phyloP scores from a whole-genome alignment of 75 land plant species.

The Pinus taeda region DNA sequence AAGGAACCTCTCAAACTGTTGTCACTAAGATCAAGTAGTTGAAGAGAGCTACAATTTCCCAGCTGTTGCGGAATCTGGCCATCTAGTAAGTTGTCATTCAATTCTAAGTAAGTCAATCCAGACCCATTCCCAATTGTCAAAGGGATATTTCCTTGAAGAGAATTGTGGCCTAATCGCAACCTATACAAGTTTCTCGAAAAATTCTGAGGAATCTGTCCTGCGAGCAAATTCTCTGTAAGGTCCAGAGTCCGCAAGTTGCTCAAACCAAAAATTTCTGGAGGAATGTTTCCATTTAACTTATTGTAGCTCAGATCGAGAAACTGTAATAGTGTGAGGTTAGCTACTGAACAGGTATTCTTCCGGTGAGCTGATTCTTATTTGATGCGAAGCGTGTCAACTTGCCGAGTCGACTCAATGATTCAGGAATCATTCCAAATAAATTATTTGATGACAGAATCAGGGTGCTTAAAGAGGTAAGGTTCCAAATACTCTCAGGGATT shows the following conservation, averaged over 20 bases:
- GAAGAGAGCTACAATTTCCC: no score
- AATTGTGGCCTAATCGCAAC: no score
- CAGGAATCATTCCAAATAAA: conserved; percentile 18
- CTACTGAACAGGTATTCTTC: conserved; percentile 23
- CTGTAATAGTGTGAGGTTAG: background rate
- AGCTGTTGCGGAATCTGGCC: no score
- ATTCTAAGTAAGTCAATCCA: no score
- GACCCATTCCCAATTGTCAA: no score
- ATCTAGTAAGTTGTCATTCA: no score
- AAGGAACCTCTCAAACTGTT: no score
- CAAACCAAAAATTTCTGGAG: conserved; percentile 21
- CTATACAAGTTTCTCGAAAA: no score
- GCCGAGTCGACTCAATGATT: background rate
- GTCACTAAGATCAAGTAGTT: no score
- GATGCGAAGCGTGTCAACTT: conserved; percentile 15
- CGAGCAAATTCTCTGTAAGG: no score
- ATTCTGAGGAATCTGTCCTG: no score
- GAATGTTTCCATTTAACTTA: conserved; percentile 18
- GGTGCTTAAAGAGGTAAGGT: background rate
- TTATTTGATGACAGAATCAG: conserved; percentile 15
- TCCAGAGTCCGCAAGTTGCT: conserved; percentile 7
- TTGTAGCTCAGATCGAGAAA: conserved; percentile 18
- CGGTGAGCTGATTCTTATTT: conserved; percentile 16
- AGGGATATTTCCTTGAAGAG: no score
- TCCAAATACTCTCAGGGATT: conserved; percentile 15